Conservation (phyloP, 2,329 filamentous ascomycete genomes). For the Apiospora sp. region DNA sequence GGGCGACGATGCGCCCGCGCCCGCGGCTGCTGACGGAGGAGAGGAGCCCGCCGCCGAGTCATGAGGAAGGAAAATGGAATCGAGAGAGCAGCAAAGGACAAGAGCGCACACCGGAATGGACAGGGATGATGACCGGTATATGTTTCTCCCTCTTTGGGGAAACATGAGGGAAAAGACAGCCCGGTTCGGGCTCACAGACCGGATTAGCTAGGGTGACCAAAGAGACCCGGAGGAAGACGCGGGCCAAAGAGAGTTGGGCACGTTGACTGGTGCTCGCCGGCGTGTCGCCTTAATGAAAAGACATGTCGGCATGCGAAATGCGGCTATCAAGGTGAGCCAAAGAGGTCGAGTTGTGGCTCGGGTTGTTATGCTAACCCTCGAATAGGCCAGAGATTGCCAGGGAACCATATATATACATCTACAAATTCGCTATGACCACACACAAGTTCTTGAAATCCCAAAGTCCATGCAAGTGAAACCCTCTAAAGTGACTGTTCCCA, state of each 20-base stretch:
- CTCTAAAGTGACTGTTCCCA: background rate
- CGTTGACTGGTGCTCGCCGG: conserved; percentile 13
- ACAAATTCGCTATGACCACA: background rate
- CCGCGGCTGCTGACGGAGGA: background rate
- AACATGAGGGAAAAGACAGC: background rate
- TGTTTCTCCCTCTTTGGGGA: background rate
- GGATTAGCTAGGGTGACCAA: background rate
- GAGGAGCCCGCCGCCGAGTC: background rate
- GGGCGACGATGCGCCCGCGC: conserved; percentile 16
- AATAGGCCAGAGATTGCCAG: conserved; percentile 7
- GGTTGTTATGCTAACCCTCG: background rate
- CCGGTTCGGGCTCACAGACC: background rate
- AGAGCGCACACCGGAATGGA: background rate
- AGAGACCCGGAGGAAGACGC: background rate
- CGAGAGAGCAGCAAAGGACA: background rate
- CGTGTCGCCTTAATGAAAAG: conserved; percentile 28
- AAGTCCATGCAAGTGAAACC: background rate
- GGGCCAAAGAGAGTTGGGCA: background rate
- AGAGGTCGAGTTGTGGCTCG: background rate
- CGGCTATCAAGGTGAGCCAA: conserved; percentile 31
- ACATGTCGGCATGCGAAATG: conserved; percentile 40
- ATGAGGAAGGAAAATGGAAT: background rate
- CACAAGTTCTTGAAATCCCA: background rate
- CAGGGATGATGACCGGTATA: background rate
- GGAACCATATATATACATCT: background rate